phyloP scores from a whole-genome alignment of 495 filamentous ascomycete genomes.

The Tuber magnatum region DNA sequence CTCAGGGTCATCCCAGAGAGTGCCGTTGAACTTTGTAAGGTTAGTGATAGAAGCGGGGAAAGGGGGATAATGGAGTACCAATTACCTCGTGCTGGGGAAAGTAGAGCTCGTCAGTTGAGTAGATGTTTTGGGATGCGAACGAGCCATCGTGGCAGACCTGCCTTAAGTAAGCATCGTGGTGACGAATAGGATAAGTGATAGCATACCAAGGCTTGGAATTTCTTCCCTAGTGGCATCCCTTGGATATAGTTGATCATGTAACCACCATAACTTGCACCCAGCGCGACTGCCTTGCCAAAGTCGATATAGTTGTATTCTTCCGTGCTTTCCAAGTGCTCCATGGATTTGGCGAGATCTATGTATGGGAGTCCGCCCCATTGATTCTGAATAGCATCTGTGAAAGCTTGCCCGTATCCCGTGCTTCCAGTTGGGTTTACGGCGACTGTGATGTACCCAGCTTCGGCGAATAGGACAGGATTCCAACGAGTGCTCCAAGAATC shows the following conservation, averaged over 20 bases:
- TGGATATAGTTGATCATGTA: conserved; percentile 60
- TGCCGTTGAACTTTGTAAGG: conserved; percentile 54
- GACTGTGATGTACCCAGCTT: conserved; percentile 83
- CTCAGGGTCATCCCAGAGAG: conserved; percentile 64
- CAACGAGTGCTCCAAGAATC: conserved; percentile 81
- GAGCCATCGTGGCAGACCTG: conserved; percentile 71
- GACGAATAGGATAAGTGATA: not conserved
- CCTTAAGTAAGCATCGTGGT: not conserved
- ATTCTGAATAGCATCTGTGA: conserved; percentile 66
- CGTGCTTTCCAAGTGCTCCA: conserved; percentile 62
- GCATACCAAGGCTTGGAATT: conserved; percentile 74
- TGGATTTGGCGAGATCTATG: conserved; percentile 57
- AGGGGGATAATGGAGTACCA: not conserved
- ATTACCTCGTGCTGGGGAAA: conserved; percentile 68
- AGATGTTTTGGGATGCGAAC: conserved; percentile 68
- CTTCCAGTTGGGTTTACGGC: conserved; percentile 83
- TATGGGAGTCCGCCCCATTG: conserved; percentile 55
- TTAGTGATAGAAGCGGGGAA: too few relatives aligned
- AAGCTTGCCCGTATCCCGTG: conserved; percentile 74
- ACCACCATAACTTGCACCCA: conserved; percentile 81
- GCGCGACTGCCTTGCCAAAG: conserved; percentile 64
- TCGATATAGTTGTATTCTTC: conserved; percentile 65
- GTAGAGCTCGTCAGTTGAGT: conserved; percentile 78
- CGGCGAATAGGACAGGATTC: conserved; percentile 87
- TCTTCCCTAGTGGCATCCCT: conserved; percentile 60